These are phyloP conservation scores for Chiua sp. DNA, from an alignment of 1,284 basidiomycete genomes.

Conservation along the genomic window DNA sequence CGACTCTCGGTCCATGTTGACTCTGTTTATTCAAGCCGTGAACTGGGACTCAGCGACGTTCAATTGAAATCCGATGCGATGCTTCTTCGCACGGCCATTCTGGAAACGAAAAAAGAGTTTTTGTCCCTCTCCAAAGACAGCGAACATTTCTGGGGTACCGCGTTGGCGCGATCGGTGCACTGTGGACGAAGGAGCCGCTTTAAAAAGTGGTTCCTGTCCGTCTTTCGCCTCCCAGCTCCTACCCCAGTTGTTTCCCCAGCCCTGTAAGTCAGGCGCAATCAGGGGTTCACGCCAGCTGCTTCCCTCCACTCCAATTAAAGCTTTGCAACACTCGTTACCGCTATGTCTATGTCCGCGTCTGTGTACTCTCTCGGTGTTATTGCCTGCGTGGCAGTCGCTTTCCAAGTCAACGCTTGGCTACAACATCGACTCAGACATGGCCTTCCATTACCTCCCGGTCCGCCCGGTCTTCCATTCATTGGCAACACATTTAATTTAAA, in stretches of 20 bases:
- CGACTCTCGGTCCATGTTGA: neutral
- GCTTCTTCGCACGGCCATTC: neutral
- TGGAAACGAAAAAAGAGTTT: neutral
- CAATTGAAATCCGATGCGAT: neutral
- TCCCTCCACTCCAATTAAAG: neutral
- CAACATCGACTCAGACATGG: conserved; percentile 15
- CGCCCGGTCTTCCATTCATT: conserved; percentile 33
- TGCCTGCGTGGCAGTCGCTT: conserved; percentile 7
- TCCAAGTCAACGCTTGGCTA: conserved; percentile 25
- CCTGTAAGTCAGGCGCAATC: neutral
- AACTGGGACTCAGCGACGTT: neutral
- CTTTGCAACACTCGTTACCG: neutral
- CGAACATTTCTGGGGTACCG: neutral
- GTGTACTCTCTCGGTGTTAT: conserved; percentile 12
- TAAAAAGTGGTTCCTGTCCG: neutral
- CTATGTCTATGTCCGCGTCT: neutral
- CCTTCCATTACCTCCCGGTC: conserved; percentile 35
- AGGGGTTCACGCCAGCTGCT: neutral
- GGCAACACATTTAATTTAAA: conserved; percentile 31
- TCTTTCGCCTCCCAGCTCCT: neutral
- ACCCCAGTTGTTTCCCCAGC: neutral
- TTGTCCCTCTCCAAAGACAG: neutral
- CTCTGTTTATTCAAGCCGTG: no score
- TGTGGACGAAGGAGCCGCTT: neutral
- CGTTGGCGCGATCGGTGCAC: neutral